These are phyloP conservation scores for Beauveria asiatica DNA, from an alignment of 2,329 filamentous ascomycete species.

Conservation along the genomic window DNA sequence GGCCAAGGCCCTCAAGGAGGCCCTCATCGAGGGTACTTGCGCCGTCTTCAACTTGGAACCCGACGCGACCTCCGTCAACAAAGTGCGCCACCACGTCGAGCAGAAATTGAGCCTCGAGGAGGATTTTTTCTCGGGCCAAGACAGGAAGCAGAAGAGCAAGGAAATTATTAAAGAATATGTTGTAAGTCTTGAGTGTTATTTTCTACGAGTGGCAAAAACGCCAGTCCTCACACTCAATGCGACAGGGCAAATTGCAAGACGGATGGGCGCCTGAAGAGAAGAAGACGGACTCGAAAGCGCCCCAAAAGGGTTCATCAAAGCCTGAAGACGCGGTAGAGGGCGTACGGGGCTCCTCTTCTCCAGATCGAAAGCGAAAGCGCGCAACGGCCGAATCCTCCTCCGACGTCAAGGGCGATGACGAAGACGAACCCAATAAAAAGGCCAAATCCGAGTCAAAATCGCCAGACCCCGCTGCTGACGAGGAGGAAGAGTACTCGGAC, in stretches of 20 bases:
- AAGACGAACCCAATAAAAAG: constrained; percentile 10
- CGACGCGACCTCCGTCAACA: constrained; percentile 47
- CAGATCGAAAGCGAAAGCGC: constrained; percentile 12
- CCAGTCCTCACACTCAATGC: constrained; percentile 5
- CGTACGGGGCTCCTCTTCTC: constrained; percentile 7
- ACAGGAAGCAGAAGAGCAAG: constrained; percentile 54
- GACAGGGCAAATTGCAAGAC: constrained; percentile 28
- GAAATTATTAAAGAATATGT: constrained; percentile 44
- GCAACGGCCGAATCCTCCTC: constrained; percentile 12
- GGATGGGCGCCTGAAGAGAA: constrained; percentile 24
- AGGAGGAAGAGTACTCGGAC: constrained; percentile 33
- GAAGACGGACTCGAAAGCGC: neutral
- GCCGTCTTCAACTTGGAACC: constrained; percentile 36
- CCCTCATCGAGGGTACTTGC: constrained; percentile 38
- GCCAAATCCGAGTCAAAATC: neutral
- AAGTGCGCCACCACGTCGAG: constrained; percentile 44
- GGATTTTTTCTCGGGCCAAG: constrained; percentile 38
- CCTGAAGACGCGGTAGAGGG: constrained; percentile 11
- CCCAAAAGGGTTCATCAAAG: constrained; percentile 31
- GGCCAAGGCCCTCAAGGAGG: constrained; percentile 33
- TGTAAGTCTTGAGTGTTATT: constrained; percentile 31
- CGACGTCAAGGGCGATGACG: constrained; percentile 13
- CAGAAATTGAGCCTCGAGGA: constrained; percentile 38
- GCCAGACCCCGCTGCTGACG: constrained; percentile 17
- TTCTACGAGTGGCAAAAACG: neutral